Conservation (phyloP, 345 rosid species). For the Citrus mangshanensis region DNA sequence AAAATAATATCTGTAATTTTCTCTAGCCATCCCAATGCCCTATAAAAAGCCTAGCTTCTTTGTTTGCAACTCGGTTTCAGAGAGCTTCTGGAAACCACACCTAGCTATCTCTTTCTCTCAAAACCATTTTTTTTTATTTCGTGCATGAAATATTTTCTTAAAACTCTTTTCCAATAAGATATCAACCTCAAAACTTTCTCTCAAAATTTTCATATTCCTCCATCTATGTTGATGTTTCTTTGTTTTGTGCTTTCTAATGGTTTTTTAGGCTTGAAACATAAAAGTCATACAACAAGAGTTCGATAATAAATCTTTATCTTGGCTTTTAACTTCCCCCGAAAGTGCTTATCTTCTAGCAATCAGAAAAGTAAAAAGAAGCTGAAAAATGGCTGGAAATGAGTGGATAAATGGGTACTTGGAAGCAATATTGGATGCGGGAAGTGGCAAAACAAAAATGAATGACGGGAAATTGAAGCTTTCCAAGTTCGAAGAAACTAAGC, state of each 20-base stretch:
- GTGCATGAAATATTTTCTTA: background rate
- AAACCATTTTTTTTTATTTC: background rate
- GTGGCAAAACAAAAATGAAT: slow-evolving; percentile 36
- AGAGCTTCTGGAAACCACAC: slow-evolving; percentile 13
- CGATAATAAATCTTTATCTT: background rate
- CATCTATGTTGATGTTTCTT: no score
- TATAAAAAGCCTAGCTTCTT: slow-evolving; percentile 14
- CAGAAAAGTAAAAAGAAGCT: background rate
- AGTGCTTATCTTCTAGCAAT: background rate
- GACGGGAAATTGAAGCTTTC: slow-evolving; percentile 50
- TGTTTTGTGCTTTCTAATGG: background rate
- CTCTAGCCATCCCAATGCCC: background rate
- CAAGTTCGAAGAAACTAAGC: slow-evolving; percentile 39
- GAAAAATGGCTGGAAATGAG: slow-evolving; percentile 76
- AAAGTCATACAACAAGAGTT: background rate
- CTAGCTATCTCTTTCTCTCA: slow-evolving; percentile 8
- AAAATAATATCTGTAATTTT: background rate
- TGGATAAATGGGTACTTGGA: slow-evolving; percentile 91
- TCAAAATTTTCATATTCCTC: background rate
- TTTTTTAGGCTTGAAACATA: background rate
- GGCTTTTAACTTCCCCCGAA: background rate
- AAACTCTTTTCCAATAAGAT: background rate
- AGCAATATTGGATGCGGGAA: slow-evolving; percentile 81
- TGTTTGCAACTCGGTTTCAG: slow-evolving; percentile 31
- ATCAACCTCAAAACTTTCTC: background rate